Base-by-base conservation (phyloP, 148 eudicot genomes). In the Talinum fruticosum region DNA sequence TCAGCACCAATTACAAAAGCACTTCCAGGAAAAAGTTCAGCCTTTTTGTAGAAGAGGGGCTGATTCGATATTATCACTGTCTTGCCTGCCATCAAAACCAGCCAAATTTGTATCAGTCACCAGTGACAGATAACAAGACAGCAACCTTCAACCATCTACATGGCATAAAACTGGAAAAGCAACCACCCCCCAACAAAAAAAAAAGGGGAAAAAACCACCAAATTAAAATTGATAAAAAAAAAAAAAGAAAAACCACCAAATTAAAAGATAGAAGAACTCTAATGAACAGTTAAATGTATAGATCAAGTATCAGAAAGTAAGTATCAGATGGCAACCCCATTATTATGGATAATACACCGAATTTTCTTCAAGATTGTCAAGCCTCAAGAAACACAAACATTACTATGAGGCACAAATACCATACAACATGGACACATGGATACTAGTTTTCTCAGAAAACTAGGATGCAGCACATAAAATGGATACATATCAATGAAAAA, bases 11-110 rank as follows among this genome's bases (percentile, higher is more conserved):
- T 87, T 8, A 96, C 99, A 76, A 93, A 96, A 73, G 95, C 94
- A 79, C 97, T 96, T 68, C 99, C 99, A 34, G 97, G 99, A 68
- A 96, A 90, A 82, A 90, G 92, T 72, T 93, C 97, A 34, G 99
- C 99, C 88, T 96, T 96, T 88, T 90, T 96, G 82, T 96, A 91
- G 65, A 93, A 96, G 82, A 84, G 91, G 69, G 99, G 97, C 86
- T 96, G 97, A 81, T 86, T 96, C 30, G 99, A 96, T 71, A 96
- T 80, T 76, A 96, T 93, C 75, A 93, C 88, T 7, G 91, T 86
- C 82, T 93, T 91, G 76, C 97, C 99, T 93, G 93, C 87, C 71
- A 79, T 54, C 75, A 45, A 69, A 73, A 54, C 65, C 26, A 71
- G n/a, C 18, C 37, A 19, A 47, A 6, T 62, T 33, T 35, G 34